Evolutionary conservation across 352 stramenopile species (phyloP).

Genomic region (Hyaloperonospora arabidopsidis): DNA sequence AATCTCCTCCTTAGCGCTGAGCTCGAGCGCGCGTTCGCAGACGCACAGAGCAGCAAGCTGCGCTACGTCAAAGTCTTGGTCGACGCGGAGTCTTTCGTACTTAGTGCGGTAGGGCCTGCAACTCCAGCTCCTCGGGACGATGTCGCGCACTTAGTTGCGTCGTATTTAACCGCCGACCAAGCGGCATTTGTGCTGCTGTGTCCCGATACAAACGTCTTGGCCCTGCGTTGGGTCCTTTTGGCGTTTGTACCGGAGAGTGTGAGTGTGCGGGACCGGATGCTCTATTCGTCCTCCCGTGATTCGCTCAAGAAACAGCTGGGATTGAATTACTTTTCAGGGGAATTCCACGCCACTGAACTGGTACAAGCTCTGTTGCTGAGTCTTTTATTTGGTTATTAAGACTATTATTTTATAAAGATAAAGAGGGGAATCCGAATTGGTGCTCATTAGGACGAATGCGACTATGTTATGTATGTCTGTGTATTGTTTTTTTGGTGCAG

Average conservation of each 20-base stretch:
- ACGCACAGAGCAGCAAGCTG: slow-evolving; percentile 58
- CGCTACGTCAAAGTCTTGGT: slow-evolving; percentile 68
- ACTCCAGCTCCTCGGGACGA: slow-evolving; percentile 39
- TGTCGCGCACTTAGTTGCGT: slow-evolving; percentile 25
- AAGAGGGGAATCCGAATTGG: neutral
- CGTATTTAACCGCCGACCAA: slow-evolving; percentile 29
- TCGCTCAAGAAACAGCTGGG: slow-evolving; percentile 87
- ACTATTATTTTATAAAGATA: too few species aligned
- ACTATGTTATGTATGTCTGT: neutral
- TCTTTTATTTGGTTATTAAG: neutral
- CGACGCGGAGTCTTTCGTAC: slow-evolving; percentile 53
- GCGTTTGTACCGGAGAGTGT: slow-evolving; percentile 72
- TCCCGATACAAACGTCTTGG: slow-evolving; percentile 57
- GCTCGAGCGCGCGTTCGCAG: slow-evolving; percentile 60
- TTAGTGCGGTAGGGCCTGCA: slow-evolving; percentile 34
- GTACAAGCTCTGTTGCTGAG: slow-evolving; percentile 9
- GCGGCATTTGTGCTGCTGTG: slow-evolving; percentile 73
- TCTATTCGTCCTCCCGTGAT: slow-evolving; percentile 87
- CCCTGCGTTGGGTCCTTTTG: slow-evolving; percentile 71
- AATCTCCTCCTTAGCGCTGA: slow-evolving; percentile 51
- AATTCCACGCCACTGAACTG: slow-evolving; percentile 83
- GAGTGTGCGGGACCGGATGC: slow-evolving; percentile 85
- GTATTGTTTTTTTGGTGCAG: slow-evolving; percentile 18
- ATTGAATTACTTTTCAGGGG: slow-evolving; percentile 85
- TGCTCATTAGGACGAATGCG: neutral